Evolutionary conservation across 257 asterid genomes (phyloP), one percentile per base, ranked within the genome.

Genomic region (Ophiorrhiza pumila): DNA sequence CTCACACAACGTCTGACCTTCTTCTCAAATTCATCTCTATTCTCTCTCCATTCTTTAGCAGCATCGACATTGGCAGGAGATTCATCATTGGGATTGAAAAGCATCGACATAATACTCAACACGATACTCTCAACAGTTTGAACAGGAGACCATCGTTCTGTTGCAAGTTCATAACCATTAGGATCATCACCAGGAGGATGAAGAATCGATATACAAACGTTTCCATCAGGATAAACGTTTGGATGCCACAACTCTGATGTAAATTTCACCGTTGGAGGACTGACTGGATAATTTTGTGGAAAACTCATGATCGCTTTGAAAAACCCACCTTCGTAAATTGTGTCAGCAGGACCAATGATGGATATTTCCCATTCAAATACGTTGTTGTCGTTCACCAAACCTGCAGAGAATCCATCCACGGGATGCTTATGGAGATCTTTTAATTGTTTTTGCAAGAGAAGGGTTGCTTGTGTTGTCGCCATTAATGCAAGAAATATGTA

Each of bases 101-200:
- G 97, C 97, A 91, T 89, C 50, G 97, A 91, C 84, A 91, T 85
- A 78, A 91, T 87, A 83, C 97, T 88, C 60, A 91, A 85, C 71
- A 89, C 90, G 78, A 89, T 91, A 68, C 95, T 91, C 89, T 91
- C 97, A 74, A 91, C 97, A 80, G 96, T 90, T 83, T 90, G 96
- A 67, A 88, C 91, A 71, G 95, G 96, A 20, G 92, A 85, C 96
- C 96, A 90, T n/a, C 96, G 88, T 77, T 90, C 96, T 77, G 92
- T 90, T 35, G 97, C 97, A 81, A 85, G 91, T 81, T 88, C 95
- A 83, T 89, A 87, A 59, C 93, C 96, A n/a, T 87, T 88, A 74
- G 95, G 96, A 84, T 90, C 95, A 60, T 90, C 95, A 1, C 96
- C 96, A 39, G 96, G 95, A 0, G 94, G 92, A 63, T 90, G 96